phyloP scores from a whole-genome alignment of 2,329 filamentous ascomycete species.

The Cercospora nicotianae region DNA sequence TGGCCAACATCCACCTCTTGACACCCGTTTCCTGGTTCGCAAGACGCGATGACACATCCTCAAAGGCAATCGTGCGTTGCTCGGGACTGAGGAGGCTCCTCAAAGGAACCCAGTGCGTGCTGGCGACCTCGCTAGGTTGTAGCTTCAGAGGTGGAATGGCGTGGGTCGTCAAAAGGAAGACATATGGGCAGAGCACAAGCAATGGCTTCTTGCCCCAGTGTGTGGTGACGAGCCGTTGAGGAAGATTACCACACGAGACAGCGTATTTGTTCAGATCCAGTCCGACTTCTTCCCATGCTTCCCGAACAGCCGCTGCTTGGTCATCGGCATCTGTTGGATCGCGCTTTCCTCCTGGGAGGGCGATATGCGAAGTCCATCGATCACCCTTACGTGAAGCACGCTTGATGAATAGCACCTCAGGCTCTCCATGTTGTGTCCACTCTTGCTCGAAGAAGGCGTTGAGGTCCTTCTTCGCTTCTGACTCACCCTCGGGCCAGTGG shows the following conservation, averaged over 20 bases:
- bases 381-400: conserved; percentile 64
- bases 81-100: conserved; percentile 60
- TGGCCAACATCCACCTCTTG: conserved; percentile 55
- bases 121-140: conserved; percentile 68
- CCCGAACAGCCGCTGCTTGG: conserved; percentile 61
- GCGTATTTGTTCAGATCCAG: conserved; percentile 50
- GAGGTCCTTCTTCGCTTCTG: conserved; percentile 35
- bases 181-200: conserved; percentile 69
- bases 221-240: conserved; percentile 65
- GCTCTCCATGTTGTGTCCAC: conserved; percentile 66
- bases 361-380: conserved; percentile 69
- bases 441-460: conserved; percentile 61
- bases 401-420: conserved; percentile 72
- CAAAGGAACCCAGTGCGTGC: conserved; percentile 68
- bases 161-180: conserved; percentile 62
- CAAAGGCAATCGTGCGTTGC: conserved; percentile 62
- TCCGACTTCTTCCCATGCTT: conserved; percentile 67
- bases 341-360: conserved; percentile 66
- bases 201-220: conserved; percentile 64
- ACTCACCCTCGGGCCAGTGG: conserved; percentile 48
- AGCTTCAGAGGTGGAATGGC: conserved; percentile 58
- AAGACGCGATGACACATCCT: conserved; percentile 64
- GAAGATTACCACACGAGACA: conserved; percentile 60
- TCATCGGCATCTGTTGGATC: conserved; percentile 66
- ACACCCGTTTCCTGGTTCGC: conserved; percentile 56